Base-by-base conservation (phyloP, 179 eudicot species). In the Beta corolliflora region DNA sequence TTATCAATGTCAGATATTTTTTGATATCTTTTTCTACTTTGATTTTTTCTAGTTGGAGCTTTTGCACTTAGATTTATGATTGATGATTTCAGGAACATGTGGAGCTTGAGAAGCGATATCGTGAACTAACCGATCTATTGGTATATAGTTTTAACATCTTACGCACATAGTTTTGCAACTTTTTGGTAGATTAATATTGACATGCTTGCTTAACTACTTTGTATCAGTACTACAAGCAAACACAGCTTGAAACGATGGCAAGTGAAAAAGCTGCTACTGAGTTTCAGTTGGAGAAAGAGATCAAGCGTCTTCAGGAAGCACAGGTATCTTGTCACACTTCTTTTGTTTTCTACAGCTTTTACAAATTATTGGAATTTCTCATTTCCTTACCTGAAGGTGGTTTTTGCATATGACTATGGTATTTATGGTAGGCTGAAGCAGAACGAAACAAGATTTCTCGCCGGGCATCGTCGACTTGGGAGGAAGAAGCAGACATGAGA, bases 251-350 rank as follows among this genome's bases (percentile, higher is more conserved):
- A 93, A 87, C 93, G 45, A 97, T 97, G 99, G 89, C 98, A 45
- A 94, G 97, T 88, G 98, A 93, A 89, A 97, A 97, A 85, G 94
- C 98, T 87, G 99, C 98, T 73, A 97, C 94, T 60, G 95, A 90
- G 82, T 95, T 97, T 90, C 99, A 97, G 88, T 83, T 97, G 89
- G 99, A 94, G 78, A 97, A 94, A 84, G 99, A 97, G 91, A 88
- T 92, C 46, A 97, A 89, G 85, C 97, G 97, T 69, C 83, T 88
- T 79, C 97, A 93, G 80, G 98, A 97, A 86, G 92, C 90, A 75
- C 97, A 97, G 91, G 98, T 93, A 69, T 82, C 89, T 61, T 69
- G 55, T 79, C 71, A 52, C 46, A 1, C 54, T 76, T 74, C 60
- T 12, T 68, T 70, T 29, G 45, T 19, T 79, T 75, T 23, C 60